phyloP scores from a whole-genome alignment of 2,329 filamentous ascomycete species.

The Oidium heveae region DNA sequence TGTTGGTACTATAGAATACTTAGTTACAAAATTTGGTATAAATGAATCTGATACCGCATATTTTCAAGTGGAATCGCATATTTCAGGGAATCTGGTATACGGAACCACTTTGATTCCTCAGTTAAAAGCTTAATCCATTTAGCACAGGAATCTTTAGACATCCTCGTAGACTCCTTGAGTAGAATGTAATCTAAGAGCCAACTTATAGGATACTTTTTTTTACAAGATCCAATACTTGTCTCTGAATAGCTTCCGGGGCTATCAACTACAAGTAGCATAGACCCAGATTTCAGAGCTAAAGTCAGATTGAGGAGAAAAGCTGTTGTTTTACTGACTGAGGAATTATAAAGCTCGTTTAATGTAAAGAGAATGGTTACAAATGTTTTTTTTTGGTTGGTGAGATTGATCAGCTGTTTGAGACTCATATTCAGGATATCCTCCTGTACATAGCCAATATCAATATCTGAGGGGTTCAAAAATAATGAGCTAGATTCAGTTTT shows the following conservation, averaged over 20 bases:
- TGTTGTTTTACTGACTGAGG: conserved; percentile 47
- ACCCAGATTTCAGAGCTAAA: conserved; percentile 25
- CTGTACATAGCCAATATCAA: conserved; percentile 21
- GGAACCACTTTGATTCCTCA: conserved; percentile 67
- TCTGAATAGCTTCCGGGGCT: conserved; percentile 87
- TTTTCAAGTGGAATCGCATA: conserved; percentile 81
- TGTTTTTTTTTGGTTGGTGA: conserved; percentile 16
- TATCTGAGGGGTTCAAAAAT: conserved; percentile 17
- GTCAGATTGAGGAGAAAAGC: conserved; percentile 48
- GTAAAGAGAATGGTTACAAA: conserved; percentile 80
- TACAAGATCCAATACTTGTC: conserved; percentile 34
- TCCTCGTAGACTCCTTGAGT: conserved; percentile 19
- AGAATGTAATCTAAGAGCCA: conserved; percentile 75
- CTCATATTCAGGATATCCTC: conserved; percentile 23
- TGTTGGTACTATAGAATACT: not conserved
- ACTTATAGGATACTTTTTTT: conserved; percentile 68
- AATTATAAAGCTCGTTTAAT: conserved; percentile 77
- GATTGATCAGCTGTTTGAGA: conserved; percentile 12
- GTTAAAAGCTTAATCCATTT: conserved; percentile 52
- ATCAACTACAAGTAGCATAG: conserved; percentile 65
- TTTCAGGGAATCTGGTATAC: conserved; percentile 36
- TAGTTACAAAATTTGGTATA: conserved; percentile 30
- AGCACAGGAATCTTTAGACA: conserved; percentile 12
- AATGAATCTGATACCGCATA: conserved; percentile 81
- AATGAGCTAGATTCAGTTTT: conserved; percentile 20